Percentiles rank a stretch among this genome's conserved stretches.
Evolutionary conservation across 1,139 yeast species (phyloP).

Genomic region (Saccharomycopsis crataegensis): DNA sequence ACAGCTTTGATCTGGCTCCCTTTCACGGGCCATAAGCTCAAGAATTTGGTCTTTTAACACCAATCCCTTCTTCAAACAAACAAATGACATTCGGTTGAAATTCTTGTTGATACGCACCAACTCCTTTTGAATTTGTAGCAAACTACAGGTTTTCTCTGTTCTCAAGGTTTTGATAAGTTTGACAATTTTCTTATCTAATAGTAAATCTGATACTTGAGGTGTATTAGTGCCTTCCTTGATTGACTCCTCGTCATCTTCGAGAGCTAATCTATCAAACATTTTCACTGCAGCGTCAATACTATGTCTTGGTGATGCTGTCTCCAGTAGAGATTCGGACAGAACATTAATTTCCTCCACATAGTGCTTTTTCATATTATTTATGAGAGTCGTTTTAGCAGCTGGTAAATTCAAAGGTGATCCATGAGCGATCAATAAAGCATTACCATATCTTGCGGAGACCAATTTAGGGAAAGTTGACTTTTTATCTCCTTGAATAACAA

Average conservation of each 20-base stretch:
- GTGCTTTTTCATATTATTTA: constrained; percentile 18
- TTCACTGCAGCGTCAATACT: constrained; percentile 2
- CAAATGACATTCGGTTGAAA: constrained; percentile 62
- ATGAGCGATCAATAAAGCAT: constrained; percentile 61
- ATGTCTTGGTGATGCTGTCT: background rate
- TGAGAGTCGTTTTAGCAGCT: constrained; percentile 35
- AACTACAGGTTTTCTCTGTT: constrained; percentile 61
- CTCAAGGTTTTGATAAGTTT: constrained; percentile 24
- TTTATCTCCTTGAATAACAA: constrained; percentile 1
- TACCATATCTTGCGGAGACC: constrained; percentile 55
- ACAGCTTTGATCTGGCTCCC: background rate
- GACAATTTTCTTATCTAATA: background rate
- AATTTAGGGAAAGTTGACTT: constrained; percentile 24
- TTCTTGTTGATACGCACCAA: constrained; percentile 58
- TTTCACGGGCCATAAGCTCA: background rate
- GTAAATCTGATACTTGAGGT: background rate
- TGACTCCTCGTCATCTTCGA: background rate
- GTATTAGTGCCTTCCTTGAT: background rate
- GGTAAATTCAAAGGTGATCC: constrained; percentile 47
- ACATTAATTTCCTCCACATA: constrained; percentile 6
- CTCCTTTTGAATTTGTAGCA: constrained; percentile 69
- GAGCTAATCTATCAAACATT: constrained; percentile 6
- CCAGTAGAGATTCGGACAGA: too few species aligned
- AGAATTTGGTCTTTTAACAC: constrained; percentile 10
- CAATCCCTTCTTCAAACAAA: constrained; percentile 49